Evolutionary conservation across 768 basidiomycete species (phyloP).

Genomic region (Rhodotorula toruloides): DNA sequence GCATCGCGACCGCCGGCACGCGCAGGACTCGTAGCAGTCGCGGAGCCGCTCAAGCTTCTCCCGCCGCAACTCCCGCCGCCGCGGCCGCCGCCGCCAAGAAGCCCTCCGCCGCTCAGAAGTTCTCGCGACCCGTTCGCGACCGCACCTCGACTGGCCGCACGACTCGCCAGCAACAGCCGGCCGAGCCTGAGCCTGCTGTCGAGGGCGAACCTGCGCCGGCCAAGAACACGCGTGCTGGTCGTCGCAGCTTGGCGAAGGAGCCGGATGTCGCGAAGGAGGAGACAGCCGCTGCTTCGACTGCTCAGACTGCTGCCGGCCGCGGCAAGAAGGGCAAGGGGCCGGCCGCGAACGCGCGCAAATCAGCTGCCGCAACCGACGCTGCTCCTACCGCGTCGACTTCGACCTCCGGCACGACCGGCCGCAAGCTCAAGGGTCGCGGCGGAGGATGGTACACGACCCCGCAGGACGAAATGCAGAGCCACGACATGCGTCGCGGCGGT

Average conservation of each 20-base stretch:
- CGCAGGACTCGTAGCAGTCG: background rate
- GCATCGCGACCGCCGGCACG: background rate
- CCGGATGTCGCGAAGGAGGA: too few species aligned
- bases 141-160: background rate
- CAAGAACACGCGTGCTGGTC: too few species aligned
- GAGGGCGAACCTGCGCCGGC: background rate
- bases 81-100: background rate
- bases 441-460: constrained; percentile 14
- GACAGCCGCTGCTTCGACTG: too few species aligned
- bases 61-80: background rate
- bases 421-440: constrained; percentile 12
- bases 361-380: background rate
- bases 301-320: too few species aligned
- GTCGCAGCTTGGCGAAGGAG: too few species aligned
- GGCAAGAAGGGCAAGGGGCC: too few species aligned
- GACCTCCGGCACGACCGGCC: background rate
- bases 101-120: background rate
- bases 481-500: constrained; percentile 20
- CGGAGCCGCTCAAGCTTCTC: background rate
- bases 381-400: background rate
- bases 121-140: background rate
- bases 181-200: too few species aligned
- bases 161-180: background rate
- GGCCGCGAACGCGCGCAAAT: too few species aligned
- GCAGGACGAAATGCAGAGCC: background rate